Conservation (phyloP, 495 filamentous ascomycete species). For the Lasiosphaeria miniovina region DNA sequence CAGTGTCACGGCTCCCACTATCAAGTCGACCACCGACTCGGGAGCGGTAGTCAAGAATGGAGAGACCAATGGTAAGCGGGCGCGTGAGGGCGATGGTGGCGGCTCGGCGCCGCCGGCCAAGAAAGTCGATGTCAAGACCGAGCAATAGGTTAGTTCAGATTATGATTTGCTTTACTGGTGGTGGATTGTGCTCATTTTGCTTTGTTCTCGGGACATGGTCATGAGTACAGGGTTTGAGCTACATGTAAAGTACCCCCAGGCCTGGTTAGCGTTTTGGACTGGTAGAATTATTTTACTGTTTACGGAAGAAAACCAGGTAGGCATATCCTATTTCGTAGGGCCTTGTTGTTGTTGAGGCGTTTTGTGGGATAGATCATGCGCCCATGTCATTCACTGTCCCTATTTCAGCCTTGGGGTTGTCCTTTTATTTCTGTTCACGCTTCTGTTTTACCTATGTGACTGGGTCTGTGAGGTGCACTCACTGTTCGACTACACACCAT, state of each 20-base stretch:
- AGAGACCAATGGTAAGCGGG: slow-evolving; percentile 42
- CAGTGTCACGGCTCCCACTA: slow-evolving; percentile 25
- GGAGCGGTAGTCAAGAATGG: slow-evolving; percentile 35
- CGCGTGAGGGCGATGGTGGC: slow-evolving; percentile 39
- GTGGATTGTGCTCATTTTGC: neutral
- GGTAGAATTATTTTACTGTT: neutral
- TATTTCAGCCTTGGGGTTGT: no score
- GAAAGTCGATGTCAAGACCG: slow-evolving; percentile 49
- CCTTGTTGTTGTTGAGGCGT: no score
- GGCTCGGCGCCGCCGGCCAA: slow-evolving; percentile 41
- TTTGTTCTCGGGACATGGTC: neutral
- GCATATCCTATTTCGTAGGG: no score
- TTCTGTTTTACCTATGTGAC: no score
- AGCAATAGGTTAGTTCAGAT: slow-evolving; percentile 10
- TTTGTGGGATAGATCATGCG: no score
- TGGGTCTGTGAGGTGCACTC: no score
- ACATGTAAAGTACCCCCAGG: neutral
- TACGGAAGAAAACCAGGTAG: neutral
- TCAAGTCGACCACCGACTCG: slow-evolving; percentile 26
- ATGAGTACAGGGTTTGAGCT: neutral
- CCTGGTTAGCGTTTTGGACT: neutral
- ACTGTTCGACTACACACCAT: no score
- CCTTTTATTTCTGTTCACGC: no score
- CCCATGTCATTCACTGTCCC: no score
- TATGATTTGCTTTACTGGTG: neutral